Evolutionary conservation across 257 asterid species (phyloP).

Genomic region (Jacaranda mimosifolia): DNA sequence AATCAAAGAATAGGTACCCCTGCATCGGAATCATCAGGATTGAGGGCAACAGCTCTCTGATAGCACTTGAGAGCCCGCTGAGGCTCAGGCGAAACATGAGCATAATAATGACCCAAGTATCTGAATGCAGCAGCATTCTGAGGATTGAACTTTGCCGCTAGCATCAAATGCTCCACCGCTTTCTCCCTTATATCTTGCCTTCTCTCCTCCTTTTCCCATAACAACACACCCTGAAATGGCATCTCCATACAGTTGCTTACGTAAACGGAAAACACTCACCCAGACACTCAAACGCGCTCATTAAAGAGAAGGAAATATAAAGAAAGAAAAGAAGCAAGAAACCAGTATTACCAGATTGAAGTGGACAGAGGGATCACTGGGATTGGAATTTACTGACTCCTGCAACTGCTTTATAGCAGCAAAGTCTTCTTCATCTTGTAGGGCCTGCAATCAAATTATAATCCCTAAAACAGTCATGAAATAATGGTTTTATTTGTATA

Average conservation of each 20-base stretch:
- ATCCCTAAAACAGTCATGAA: not conserved
- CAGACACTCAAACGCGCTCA: not conserved
- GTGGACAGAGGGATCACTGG: conserved; percentile 63
- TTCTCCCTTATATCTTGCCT: conserved; percentile 49
- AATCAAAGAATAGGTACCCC: conserved; percentile 57
- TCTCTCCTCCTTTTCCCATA: conserved; percentile 78
- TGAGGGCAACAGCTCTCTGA: conserved; percentile 85
- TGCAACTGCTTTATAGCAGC: conserved; percentile 49
- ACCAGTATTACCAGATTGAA: conserved; percentile 62
- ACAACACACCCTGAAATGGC: conserved; percentile 64
- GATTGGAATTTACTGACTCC: conserved; percentile 57
- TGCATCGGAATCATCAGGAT: conserved; percentile 83
- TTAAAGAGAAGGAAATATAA: not conserved
- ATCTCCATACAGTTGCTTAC: not conserved
- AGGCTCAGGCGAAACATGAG: conserved; percentile 59
- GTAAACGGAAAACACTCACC: not conserved
- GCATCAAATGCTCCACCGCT: conserved; percentile 84
- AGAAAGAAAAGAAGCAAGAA: not conserved
- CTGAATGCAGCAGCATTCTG: conserved; percentile 79
- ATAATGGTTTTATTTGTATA: not conserved
- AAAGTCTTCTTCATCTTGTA: conserved; percentile 44
- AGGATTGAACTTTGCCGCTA: conserved; percentile 80
- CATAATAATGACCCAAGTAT: conserved; percentile 85
- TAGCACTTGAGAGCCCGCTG: conserved; percentile 95
- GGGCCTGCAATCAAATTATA: conserved; percentile 43